Evolutionary conservation across 495 filamentous ascomycete genomes (phyloP).

Genomic region (Aspergillus avenaceus): DNA sequence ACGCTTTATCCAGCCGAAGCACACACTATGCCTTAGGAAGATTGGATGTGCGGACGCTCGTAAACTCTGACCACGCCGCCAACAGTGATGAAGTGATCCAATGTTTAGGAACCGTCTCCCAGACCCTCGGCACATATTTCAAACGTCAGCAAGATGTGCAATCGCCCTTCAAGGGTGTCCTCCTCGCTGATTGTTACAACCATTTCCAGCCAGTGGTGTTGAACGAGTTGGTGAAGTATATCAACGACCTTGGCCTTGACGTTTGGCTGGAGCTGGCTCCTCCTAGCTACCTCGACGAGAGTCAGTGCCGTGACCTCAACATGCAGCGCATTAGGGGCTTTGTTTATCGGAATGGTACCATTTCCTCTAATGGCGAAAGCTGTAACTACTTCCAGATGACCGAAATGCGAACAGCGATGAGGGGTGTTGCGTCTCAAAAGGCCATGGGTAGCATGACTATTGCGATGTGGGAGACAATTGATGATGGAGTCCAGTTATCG

Average conservation of each 20-base stretch:
- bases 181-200: constrained; percentile 47
- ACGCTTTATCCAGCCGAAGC: constrained; percentile 22
- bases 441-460: constrained; percentile 43
- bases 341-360: constrained; percentile 47
- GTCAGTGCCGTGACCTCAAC: constrained; percentile 30
- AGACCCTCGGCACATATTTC: not conserved
- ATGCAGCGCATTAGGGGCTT: constrained; percentile 27
- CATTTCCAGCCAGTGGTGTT: constrained; percentile 28
- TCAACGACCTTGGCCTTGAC: constrained; percentile 35
- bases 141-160: not conserved
- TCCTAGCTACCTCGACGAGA: constrained; percentile 43
- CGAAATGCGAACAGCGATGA: constrained; percentile 39
- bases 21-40: constrained; percentile 23
- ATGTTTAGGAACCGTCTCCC: not conserved
- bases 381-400: constrained; percentile 48
- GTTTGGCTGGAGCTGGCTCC: constrained; percentile 47
- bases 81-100: constrained; percentile 8
- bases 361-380: constrained; percentile 40
- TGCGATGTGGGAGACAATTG: constrained; percentile 51
- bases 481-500: constrained; percentile 39
- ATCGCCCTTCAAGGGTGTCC: constrained; percentile 37
- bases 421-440: constrained; percentile 51
- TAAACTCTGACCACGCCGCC: constrained; percentile 2
- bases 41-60: constrained; percentile 17
- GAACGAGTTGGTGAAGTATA: constrained; percentile 29